Evolutionary conservation across 768 basidiomycete genomes (phyloP), one percentile per base, ranked within the genome.

Genomic region (Suillus cothurnatus): DNA sequence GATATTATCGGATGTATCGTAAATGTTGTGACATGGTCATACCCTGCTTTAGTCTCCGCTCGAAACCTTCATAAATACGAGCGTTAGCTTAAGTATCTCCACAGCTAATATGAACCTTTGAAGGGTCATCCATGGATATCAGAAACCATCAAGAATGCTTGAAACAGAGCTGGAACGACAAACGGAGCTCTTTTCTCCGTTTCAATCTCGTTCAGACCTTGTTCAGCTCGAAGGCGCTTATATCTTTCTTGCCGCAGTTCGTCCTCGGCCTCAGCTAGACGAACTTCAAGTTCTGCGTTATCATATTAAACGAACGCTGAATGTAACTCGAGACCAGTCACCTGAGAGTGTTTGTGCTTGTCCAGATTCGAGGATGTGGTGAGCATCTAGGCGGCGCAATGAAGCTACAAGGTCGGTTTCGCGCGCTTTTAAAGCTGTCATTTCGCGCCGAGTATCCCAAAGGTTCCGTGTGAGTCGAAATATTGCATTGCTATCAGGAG

Each of bases 131-230:
- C 21, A 12, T n/a, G 6, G 21, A 84, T 68, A 62, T 81, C 81
- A 23, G 85, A 84, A 58, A 88, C 76, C 31, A 73, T 73, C n/a
- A 84, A 61, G 62, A 88, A 87, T 21, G 86, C 84, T 12, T 85
- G 53, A 36, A 55, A 72, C 68, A 89, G 71, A 14, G 82, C 85
- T 19, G 87, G 87, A 9, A 86, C 85, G 43, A 88, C 77, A 66
- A 89, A 89, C 15, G 88, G 88, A 62, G 76, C 71, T 58, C 73
- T 76, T 61, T 81, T 81, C 71, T 89, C 87, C 53, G 4, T 32
- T 21, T 55, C 21, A 32, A 55, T 55, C 32, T 34, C 86, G 53
- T 67, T 70, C 66, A 88, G 68, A 21, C 75, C 72, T 15, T 70
- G 73, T 21, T 55, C 53, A n/a, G 53, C 53, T n/a, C 21, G 53